Evolutionary conservation across 306 rosid genomes (phyloP).

Genomic region (Malus fusca): DNA sequence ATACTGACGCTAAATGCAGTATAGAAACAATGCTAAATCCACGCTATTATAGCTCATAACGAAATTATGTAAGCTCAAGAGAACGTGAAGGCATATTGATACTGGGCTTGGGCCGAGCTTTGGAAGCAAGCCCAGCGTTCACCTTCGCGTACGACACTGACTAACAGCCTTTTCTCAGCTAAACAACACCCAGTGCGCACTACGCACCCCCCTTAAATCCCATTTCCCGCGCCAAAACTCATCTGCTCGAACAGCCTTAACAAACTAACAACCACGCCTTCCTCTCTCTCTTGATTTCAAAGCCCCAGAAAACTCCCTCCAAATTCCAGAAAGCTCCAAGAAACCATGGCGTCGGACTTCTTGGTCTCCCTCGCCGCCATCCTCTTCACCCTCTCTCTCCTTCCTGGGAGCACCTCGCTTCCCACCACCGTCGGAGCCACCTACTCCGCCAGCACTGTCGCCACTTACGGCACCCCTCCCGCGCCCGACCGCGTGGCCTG

Average conservation of each 20-base stretch:
- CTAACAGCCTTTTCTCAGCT: background rate
- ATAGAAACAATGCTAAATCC: background rate
- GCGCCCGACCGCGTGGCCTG: constrained; percentile 19
- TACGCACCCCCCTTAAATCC: background rate
- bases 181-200: background rate
- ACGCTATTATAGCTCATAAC: background rate
- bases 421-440: constrained; percentile 57
- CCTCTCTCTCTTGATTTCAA: background rate
- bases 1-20: background rate
- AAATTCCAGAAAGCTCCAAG: background rate
- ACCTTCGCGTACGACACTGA: background rate
- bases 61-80: background rate
- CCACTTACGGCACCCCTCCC: background rate
- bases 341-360: constrained; percentile 12
- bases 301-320: constrained; percentile 8
- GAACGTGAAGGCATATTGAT: background rate
- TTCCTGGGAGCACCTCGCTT: constrained; percentile 21
- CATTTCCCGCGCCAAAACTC: constrained; percentile 7
- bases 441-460: constrained; percentile 21
- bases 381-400: constrained; percentile 26
- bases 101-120: background rate
- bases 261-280: background rate
- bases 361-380: constrained; percentile 18
- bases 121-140: background rate
- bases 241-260: background rate